phyloP scores from a whole-genome alignment of 1,284 basidiomycete genomes.

The Vanrija sp. region DNA sequence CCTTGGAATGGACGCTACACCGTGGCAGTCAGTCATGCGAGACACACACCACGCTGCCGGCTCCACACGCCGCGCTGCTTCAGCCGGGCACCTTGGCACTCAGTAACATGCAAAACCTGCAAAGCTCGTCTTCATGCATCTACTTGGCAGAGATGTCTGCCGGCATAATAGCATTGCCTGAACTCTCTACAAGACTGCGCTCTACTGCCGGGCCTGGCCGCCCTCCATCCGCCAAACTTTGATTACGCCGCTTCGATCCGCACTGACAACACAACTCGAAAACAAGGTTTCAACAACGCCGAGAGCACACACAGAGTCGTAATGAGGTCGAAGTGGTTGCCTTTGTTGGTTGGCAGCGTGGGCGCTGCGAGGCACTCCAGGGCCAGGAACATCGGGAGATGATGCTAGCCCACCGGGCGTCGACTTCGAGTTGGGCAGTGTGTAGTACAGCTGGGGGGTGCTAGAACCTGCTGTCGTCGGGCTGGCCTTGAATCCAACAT shows the following conservation, averaged over 20 bases:
- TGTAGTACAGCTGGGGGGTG: conserved; percentile 23
- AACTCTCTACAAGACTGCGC: not conserved
- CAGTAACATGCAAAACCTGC: too few species aligned
- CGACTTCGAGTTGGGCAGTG: conserved; percentile 21
- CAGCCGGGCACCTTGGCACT: too few species aligned
- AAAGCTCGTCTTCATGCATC: too few species aligned
- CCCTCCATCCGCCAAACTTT: conserved; percentile 49
- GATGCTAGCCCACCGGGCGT: conserved; percentile 5
- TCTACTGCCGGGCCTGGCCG: not conserved
- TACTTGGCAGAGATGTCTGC: too few species aligned
- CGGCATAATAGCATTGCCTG: too few species aligned
- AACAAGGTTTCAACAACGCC: conserved; percentile 45
- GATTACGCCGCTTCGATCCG: conserved; percentile 45
- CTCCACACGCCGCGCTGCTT: too few species aligned
- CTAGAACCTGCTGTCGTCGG: not conserved
- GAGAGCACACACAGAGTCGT: conserved; percentile 42
- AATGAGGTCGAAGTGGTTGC: conserved; percentile 48
- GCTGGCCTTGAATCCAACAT: conserved; percentile 36
- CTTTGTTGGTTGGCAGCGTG: conserved; percentile 20
- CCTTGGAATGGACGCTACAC: too few species aligned
- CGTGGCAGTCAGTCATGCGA: too few species aligned
- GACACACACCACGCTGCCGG: too few species aligned
- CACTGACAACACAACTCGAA: conserved; percentile 44
- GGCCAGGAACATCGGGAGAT: too few species aligned
- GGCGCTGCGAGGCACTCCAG: not conserved